Base-by-base conservation (phyloP, 2,329 filamentous ascomycete genomes). In the Scedosporium minutisporum region DNA sequence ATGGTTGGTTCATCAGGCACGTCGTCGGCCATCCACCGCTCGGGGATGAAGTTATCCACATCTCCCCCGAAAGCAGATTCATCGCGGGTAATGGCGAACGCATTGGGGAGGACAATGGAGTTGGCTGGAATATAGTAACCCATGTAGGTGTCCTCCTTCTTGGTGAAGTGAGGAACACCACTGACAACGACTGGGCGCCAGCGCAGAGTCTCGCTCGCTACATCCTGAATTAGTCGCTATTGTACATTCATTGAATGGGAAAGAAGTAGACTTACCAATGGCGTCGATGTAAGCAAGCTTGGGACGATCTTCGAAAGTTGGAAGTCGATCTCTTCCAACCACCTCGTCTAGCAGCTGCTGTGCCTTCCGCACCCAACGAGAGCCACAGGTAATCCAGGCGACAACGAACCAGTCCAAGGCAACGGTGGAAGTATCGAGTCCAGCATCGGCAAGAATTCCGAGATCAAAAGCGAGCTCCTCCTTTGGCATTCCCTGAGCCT, bases 51-150 rank as follows among this genome's bases (percentile, higher is more conserved):
- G 0, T 61, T 57, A 18, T 73, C 69, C 1, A 65, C 51, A 10
- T 73, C 64, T 1, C 57, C 41, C 1, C 86, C 85, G 59, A 72
- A 78, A 14, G 73, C 69, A 10, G 71, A 63, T 53, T 72, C 70
- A 44, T 77, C 74, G 12, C 73, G 71, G 4, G 68, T 67, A 38
- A 77, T 74, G 55, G 71, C 71, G 68, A 73, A 80, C 23, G 71
- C 68, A 57, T 80, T 80, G 16, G 74, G 65, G n/a, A 81, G 66
- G 10, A 82, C 67, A 5, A 74, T 72, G 0, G 77, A 74, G 6
- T 75, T 76, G 27, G 75, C 75, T 1, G 77, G 78, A 63, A 82
- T 77, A 16, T 70, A 68, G 60, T 73, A 72, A 2, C 76, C 77
- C 25, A 71, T 68, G 63, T 77, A 76, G 18, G 66, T 67, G 63